These are phyloP conservation scores for Aspergillus intermedius DNA, from an alignment of 2,329 filamentous ascomycete genomes.

Conservation along the genomic window DNA sequence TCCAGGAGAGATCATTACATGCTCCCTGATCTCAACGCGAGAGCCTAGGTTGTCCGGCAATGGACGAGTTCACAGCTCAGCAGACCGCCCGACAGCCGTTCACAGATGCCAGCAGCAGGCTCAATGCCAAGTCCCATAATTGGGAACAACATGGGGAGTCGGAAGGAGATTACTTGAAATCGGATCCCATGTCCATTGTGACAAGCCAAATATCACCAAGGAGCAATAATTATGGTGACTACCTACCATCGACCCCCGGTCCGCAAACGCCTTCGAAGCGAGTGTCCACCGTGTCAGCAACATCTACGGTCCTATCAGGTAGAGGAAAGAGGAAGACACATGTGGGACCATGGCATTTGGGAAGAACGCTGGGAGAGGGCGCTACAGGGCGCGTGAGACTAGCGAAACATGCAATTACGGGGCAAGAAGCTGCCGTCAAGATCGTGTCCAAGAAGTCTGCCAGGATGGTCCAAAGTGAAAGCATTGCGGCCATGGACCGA, in stretches of 20 bases:
- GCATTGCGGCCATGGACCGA: slow-evolving; percentile 73
- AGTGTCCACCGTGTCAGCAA: slow-evolving; percentile 49
- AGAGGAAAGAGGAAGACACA: slow-evolving; percentile 59
- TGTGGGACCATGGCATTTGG: slow-evolving; percentile 90
- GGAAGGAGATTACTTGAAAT: slow-evolving; percentile 11
- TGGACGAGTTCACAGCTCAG: slow-evolving; percentile 12
- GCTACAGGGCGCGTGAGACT: slow-evolving; percentile 82
- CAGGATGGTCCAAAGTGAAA: slow-evolving; percentile 75
- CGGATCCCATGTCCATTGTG: slow-evolving; percentile 22
- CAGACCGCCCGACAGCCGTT: slow-evolving; percentile 34
- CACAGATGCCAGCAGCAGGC: slow-evolving; percentile 44
- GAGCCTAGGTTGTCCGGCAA: slow-evolving; percentile 14
- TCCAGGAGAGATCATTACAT: no score
- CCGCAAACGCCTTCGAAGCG: slow-evolving; percentile 44
- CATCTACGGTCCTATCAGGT: slow-evolving; percentile 47
- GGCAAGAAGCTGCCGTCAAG: slow-evolving; percentile 84
- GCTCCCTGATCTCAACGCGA: slow-evolving; percentile 1
- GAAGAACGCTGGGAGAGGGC: slow-evolving; percentile 80
- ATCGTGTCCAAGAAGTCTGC: slow-evolving; percentile 83
- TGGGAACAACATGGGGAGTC: slow-evolving; percentile 7
- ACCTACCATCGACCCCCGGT: slow-evolving; percentile 47
- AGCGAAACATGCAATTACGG: slow-evolving; percentile 71
- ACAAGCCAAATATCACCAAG: slow-evolving; percentile 20
- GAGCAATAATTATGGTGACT: slow-evolving; percentile 43
- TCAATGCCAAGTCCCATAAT: slow-evolving; percentile 34